These are phyloP conservation scores for Neonothopanus nambi DNA, from an alignment of 1,284 basidiomycete genomes.

Conservation along the genomic window DNA sequence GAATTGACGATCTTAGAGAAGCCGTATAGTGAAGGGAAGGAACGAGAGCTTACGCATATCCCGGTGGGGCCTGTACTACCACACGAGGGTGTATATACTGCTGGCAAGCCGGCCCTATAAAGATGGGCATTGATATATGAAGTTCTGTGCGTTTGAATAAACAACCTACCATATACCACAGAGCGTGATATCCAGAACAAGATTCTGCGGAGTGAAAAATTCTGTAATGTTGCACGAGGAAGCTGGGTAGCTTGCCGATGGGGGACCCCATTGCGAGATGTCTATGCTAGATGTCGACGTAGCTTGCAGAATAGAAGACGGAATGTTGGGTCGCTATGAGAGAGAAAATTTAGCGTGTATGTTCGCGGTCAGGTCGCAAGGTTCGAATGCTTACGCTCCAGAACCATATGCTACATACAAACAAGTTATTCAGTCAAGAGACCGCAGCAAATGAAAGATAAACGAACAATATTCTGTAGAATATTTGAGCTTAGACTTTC, in stretches of 20 bases:
- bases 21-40: background rate
- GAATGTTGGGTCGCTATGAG: slow-evolving; percentile 41
- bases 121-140: background rate
- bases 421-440: background rate
- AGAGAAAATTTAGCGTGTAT: background rate
- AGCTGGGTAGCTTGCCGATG: slow-evolving; percentile 52
- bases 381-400: slow-evolving; percentile 48
- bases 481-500: slow-evolving; percentile 12
- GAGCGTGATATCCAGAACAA: slow-evolving; percentile 53
- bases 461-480: slow-evolving; percentile 25
- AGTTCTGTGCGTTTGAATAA: background rate
- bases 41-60: slow-evolving; percentile 10
- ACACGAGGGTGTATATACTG: slow-evolving; percentile 13
- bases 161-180: slow-evolving; percentile 48
- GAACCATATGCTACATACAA: slow-evolving; percentile 60
- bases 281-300: slow-evolving; percentile 45
- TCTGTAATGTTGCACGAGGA: slow-evolving; percentile 46
- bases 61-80: slow-evolving; percentile 12
- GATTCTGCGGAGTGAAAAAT: slow-evolving; percentile 56
- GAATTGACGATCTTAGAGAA: background rate
- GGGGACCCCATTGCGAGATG: slow-evolving; percentile 55
- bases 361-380: background rate
- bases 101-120: slow-evolving; percentile 14
- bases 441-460: slow-evolving; percentile 9
- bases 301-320: slow-evolving; percentile 36